These are phyloP conservation scores for Penicillium sp. DNA, from an alignment of 2,329 filamentous ascomycete species.

Conservation along the genomic window DNA sequence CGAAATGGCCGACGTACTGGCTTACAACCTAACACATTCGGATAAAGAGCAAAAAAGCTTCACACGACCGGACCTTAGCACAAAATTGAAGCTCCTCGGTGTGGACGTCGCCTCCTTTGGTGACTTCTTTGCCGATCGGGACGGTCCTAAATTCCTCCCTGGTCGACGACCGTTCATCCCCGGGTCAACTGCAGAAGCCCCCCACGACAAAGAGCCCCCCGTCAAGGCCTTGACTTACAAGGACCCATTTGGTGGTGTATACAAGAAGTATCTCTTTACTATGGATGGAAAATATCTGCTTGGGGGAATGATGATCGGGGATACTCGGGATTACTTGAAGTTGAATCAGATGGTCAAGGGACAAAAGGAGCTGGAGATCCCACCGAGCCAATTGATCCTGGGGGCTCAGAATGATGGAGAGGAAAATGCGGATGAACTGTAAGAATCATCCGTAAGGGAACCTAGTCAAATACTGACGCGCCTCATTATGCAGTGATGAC, in stretches of 20 bases:
- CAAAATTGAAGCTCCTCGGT: slow-evolving; percentile 83
- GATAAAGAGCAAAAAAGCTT: slow-evolving; percentile 68
- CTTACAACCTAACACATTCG: slow-evolving; percentile 85
- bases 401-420: slow-evolving; percentile 72
- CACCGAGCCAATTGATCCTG: slow-evolving; percentile 79
- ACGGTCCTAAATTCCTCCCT: slow-evolving; percentile 75
- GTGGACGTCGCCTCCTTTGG: slow-evolving; percentile 92
- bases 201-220: slow-evolving; percentile 47
- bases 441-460: slow-evolving; percentile 22
- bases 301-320: slow-evolving; percentile 97
- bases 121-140: slow-evolving; percentile 86
- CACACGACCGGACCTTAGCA: slow-evolving; percentile 82
- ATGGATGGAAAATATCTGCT: slow-evolving; percentile 84
- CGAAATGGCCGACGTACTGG: slow-evolving; percentile 88
- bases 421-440: slow-evolving; percentile 71
- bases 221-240: slow-evolving; percentile 86
- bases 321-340: slow-evolving; percentile 87
- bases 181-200: slow-evolving; percentile 43
- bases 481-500: slow-evolving; percentile 53
- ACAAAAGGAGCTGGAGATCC: slow-evolving; percentile 73
- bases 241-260: slow-evolving; percentile 82
- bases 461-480: slow-evolving; percentile 13
- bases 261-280: slow-evolving; percentile 93
- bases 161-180: slow-evolving; percentile 45
- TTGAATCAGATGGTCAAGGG: slow-evolving; percentile 82